A percentile compares a stretch with the other conserved stretches of the same genome.
Conservation (phyloP, 345 rosid species). For the Syzygium jambos region DNA sequence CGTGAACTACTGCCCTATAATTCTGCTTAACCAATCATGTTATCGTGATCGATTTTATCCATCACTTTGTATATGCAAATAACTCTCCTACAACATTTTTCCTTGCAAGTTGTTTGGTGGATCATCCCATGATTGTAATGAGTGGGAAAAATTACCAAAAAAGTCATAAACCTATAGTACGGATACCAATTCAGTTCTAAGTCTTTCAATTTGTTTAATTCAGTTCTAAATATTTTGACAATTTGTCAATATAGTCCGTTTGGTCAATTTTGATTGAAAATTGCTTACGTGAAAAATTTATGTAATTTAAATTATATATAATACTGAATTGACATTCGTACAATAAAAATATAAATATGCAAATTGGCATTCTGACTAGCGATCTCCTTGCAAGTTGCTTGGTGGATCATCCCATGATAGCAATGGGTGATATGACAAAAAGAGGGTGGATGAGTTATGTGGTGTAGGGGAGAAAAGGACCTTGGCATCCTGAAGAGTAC, state of each 20-base stretch:
- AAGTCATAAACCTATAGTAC: not conserved
- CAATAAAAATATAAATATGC: not conserved
- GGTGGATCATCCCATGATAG: not conserved
- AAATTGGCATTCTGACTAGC: not conserved
- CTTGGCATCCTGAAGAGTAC: not conserved
- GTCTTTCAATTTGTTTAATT: not conserved
- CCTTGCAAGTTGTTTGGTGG: not conserved
- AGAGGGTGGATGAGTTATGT: not conserved
- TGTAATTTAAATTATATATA: not conserved
- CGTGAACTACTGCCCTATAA: too few species aligned
- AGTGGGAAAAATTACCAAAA: not conserved
- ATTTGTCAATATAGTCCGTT: not conserved
- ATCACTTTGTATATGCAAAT: fast-evolving
- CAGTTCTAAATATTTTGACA: not conserved
- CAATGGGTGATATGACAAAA: not conserved
- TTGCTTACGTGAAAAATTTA: not conserved
- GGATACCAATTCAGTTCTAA: not conserved
- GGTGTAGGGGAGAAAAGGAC: not conserved
- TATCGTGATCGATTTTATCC: not conserved
- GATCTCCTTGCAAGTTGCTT: not conserved
- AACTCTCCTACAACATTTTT: not conserved
- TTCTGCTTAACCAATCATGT: not conserved
- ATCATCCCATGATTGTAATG: not conserved
- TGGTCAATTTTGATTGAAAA: not conserved
- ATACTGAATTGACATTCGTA: fast-evolving